These are phyloP conservation scores for Clonostachys rosea DNA, from an alignment of 2,329 filamentous ascomycete genomes.

Conservation along the genomic window DNA sequence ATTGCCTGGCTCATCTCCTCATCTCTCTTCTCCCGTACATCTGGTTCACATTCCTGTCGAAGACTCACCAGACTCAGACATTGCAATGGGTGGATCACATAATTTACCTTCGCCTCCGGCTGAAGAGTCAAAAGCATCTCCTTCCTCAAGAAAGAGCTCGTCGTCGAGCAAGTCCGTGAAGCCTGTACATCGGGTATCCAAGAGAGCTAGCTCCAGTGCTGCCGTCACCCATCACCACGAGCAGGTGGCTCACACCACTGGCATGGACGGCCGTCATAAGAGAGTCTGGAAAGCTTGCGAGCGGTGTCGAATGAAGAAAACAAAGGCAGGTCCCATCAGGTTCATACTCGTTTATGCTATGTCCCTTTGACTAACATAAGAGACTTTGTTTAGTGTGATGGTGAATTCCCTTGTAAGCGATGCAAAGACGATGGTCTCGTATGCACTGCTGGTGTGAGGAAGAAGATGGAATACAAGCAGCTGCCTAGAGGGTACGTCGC, in stretches of 20 bases:
- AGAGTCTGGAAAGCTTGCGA: conserved; percentile 65
- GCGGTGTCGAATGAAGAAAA: conserved; percentile 66
- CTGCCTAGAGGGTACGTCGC: conserved; percentile 50
- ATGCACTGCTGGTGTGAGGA: conserved; percentile 58
- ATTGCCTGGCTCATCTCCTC: conserved; percentile 1
- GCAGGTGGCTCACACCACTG: conserved; percentile 19
- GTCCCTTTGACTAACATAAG: not conserved
- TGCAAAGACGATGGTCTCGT: conserved; percentile 63
- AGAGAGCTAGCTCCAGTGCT: conserved; percentile 37
- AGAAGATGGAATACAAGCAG: conserved; percentile 67
- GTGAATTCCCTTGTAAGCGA: conserved; percentile 61
- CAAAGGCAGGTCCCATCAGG: conserved; percentile 43
- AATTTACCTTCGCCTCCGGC: conserved; percentile 48
- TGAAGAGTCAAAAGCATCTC: conserved; percentile 34
- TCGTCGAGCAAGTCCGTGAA: conserved; percentile 41
- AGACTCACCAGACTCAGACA: too few relatives aligned
- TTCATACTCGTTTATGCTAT: not conserved
- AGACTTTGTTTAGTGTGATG: conserved; percentile 46
- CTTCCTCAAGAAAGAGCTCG: conserved; percentile 30
- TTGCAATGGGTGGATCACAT: conserved; percentile 36
- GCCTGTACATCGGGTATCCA: conserved; percentile 43
- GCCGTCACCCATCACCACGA: conserved; percentile 30
- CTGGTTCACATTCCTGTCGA: too few relatives aligned
- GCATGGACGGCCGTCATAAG: conserved; percentile 54
- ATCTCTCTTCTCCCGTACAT: not conserved